Evolutionary conservation across 2,329 filamentous ascomycete genomes (phyloP), one percentile per base, ranked within the genome.

Genomic region (Aspergillus caelatus): DNA sequence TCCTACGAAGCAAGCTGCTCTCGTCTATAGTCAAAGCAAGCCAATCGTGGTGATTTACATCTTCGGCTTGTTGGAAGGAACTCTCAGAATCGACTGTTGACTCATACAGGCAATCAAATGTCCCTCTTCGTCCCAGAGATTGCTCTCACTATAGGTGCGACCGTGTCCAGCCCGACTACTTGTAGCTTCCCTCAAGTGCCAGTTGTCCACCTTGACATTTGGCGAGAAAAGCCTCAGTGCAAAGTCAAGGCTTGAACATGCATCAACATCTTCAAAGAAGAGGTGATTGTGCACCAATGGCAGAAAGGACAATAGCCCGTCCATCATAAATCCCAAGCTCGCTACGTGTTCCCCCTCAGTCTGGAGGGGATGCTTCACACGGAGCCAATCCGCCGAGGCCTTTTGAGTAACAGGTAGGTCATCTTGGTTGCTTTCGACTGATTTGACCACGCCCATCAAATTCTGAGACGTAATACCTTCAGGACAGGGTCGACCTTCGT

Each of bases 391-490:
- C 16, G 62, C 62, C 4, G 58, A 57, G 2, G 62, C 36, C n/a
- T 60, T 60, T 2, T 30, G n/a, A 11, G 62, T 58, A 2, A 50
- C 43, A 10, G 45, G 19, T 5, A 63, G 26, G 6, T 26, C 28
- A 12, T 56, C 50, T 28, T 61, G 59, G 3, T 16, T 48, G 11
- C 52, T 61, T n/a, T 23, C 14, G 8, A 36, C 14, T 5, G 34
- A n/a, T 32, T 61, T 61, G 6, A 39, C 41, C 58, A 63, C 48
- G 8, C 62, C 62, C 21, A 46, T 50, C 8, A 63, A 26, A 32
- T 63, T 63, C 53, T 61, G 62, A 3, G 58, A 43, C 14, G 32
- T 32, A 11, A 63, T 36, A 8, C 62, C 62, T 34, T 63, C 58
- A 0, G 58, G 54, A 11, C 45, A 56, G 3, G 21, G 62, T n/a